A percentile compares a stretch with the other conserved stretches of the same genome.
phyloP scores from a whole-genome alignment of 2,329 filamentous ascomycete genomes.

The Apiospora sp. region DNA sequence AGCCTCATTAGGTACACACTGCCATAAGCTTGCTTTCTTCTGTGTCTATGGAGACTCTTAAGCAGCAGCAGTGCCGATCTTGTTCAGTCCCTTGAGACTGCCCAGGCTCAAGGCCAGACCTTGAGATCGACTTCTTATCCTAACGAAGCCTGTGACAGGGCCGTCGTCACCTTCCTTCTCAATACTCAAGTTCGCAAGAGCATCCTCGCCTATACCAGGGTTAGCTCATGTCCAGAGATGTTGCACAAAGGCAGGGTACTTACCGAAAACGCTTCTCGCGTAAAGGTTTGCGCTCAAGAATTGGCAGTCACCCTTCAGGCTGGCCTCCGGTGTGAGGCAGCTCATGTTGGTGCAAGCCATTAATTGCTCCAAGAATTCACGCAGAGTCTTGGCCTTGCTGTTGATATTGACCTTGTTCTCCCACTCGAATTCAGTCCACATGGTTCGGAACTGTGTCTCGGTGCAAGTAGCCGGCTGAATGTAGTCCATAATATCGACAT shows the following conservation, averaged over 20 bases:
- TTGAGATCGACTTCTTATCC: constrained; percentile 96
- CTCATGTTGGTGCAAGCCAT: constrained; percentile 99
- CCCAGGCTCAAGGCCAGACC: constrained; percentile 93
- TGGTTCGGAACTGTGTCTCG: constrained; percentile 98
- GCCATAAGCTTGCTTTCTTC: background rate
- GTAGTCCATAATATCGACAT: constrained; percentile 99
- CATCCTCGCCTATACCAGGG: constrained; percentile 82
- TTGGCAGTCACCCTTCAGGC: constrained; percentile 95
- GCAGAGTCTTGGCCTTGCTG: constrained; percentile 89
- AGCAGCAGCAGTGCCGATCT: constrained; percentile 63
- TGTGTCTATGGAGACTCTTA: background rate
- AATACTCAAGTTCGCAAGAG: constrained; percentile 94
- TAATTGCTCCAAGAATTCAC: constrained; percentile 90
- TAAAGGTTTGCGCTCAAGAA: constrained; percentile 98
- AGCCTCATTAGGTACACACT: constrained; percentile 11
- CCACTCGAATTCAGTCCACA: constrained; percentile 99
- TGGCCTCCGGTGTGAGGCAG: constrained; percentile 94
- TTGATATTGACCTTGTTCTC: constrained; percentile 99
- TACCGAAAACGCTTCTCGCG: constrained; percentile 97
- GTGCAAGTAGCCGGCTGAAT: constrained; percentile 97
- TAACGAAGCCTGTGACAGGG: constrained; percentile 94
- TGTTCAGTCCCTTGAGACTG: constrained; percentile 93
- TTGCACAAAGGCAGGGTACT: constrained; percentile 49
- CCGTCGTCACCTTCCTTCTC: constrained; percentile 97
- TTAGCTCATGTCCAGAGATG: constrained; percentile 8